Conservation (phyloP, 2,329 filamentous ascomycete genomes). For the Ampelomyces quisqualis region DNA sequence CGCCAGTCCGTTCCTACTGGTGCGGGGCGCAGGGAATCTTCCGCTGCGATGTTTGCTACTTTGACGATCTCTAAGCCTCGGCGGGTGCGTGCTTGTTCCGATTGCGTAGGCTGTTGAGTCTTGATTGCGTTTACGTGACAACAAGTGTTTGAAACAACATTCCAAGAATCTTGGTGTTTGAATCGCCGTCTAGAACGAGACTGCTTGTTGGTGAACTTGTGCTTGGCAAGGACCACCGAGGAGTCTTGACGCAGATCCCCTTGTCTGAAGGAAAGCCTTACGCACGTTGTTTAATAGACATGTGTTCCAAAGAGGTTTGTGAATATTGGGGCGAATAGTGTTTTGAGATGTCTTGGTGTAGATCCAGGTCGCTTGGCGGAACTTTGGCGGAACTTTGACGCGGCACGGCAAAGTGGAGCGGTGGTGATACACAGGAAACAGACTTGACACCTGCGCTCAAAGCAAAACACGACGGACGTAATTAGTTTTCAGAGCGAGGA, state of each 20-base stretch:
- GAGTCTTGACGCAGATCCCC: constrained; percentile 16
- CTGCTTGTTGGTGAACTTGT: constrained; percentile 20
- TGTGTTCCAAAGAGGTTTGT: constrained; percentile 24
- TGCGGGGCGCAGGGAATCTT: constrained; percentile 17
- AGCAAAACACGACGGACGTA: constrained; percentile 10
- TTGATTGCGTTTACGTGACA: constrained; percentile 23
- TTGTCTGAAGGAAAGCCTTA: constrained; percentile 21
- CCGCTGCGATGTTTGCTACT: constrained; percentile 18
- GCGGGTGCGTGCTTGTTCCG: constrained; percentile 23
- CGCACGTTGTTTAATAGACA: constrained; percentile 19
- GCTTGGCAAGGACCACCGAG: constrained; percentile 28
- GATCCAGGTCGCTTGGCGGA: constrained; percentile 25
- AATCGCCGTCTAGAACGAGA: constrained; percentile 11
- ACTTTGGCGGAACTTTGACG: constrained; percentile 23
- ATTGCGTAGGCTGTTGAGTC: constrained; percentile 19
- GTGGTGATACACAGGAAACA: constrained; percentile 13
- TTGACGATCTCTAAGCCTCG: constrained; percentile 16
- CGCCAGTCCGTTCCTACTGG: constrained; percentile 20
- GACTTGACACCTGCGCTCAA: constrained; percentile 4
- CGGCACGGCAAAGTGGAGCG: constrained; percentile 35
- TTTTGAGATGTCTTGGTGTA: constrained; percentile 29
- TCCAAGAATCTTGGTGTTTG: constrained; percentile 22
- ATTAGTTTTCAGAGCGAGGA: constrained; percentile 10
- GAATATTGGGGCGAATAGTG: constrained; percentile 22
- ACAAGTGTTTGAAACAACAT: constrained; percentile 22